These are phyloP conservation scores for Breviolum minutum DNA, from an alignment of 73 alveolate genomes.

Conservation along the genomic window DNA sequence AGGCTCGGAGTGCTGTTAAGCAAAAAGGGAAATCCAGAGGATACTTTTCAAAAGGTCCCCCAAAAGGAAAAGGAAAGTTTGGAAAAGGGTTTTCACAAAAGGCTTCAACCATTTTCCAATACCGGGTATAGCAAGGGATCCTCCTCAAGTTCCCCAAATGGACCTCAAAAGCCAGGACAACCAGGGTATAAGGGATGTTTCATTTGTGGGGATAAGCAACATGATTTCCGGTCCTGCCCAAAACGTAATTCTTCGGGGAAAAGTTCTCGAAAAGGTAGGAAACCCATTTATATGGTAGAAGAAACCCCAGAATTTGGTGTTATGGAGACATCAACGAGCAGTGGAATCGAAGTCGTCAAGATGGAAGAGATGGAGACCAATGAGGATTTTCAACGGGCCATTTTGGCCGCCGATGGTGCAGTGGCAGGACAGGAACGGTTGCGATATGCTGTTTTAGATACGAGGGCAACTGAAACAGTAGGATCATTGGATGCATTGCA, in stretches of 20 bases:
- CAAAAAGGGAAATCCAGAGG: neutral
- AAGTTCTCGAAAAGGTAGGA: neutral
- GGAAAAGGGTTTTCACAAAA: neutral
- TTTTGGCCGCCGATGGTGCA: neutral
- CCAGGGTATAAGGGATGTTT: neutral
- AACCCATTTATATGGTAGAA: neutral
- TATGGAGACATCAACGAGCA: neutral
- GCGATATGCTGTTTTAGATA: neutral
- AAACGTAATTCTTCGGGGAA: neutral
- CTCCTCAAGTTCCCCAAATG: neutral
- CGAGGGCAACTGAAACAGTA: conserved; percentile 14
- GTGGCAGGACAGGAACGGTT: neutral
- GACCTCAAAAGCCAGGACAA: neutral
- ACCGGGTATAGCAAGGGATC: neutral
- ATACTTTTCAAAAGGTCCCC: neutral
- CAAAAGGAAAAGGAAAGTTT: neutral
- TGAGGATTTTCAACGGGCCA: neutral
- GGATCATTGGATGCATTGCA: neutral
- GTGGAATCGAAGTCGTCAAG: neutral
- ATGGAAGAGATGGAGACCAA: neutral
- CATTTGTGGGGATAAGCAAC: neutral
- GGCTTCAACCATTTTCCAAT: neutral
- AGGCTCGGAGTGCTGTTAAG: neutral
- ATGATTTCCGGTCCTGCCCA: neutral
- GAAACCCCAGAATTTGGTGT: neutral